Conservation (phyloP, 768 basidiomycete genomes). For the Tricholoma saponaceum region DNA sequence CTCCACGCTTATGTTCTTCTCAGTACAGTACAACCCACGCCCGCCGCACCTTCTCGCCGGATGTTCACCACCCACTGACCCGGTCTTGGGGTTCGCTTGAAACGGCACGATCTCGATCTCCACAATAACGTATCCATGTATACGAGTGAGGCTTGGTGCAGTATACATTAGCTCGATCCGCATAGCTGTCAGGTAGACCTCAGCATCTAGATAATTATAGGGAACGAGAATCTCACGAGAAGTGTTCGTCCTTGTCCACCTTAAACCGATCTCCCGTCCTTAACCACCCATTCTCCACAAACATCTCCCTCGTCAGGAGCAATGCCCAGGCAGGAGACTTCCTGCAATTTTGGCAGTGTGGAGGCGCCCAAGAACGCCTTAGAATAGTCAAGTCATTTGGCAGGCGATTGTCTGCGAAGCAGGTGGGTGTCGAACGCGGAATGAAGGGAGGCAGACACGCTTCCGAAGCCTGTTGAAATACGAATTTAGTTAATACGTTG, state of each 20-base stretch:
- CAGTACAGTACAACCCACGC: conserved; percentile 72
- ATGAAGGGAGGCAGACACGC: conserved; percentile 25
- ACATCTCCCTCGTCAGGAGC: conserved; percentile 58
- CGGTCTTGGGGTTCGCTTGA: conserved; percentile 59
- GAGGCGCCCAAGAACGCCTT: conserved; percentile 43
- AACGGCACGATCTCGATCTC: conserved; percentile 72
- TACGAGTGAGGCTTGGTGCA: not conserved
- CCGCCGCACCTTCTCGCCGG: conserved; percentile 69
- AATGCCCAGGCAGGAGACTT: conserved; percentile 58
- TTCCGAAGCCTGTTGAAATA: conserved; percentile 56
- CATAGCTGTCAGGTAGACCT: conserved; percentile 44
- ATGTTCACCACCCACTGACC: conserved; percentile 69
- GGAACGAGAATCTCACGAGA: conserved; percentile 51
- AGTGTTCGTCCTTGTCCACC: conserved; percentile 54
- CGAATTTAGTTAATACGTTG: not conserved
- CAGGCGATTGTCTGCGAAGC: conserved; percentile 46
- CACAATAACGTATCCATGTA: conserved; percentile 18
- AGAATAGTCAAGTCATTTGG: conserved; percentile 36
- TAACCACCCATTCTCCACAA: conserved; percentile 64
- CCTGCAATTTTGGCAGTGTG: conserved; percentile 45
- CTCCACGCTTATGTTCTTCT: conserved; percentile 42
- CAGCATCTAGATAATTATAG: not conserved
- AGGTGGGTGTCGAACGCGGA: not conserved
- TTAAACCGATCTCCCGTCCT: conserved; percentile 69
- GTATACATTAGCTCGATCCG: conserved; percentile 69